phyloP scores from a whole-genome alignment of 1,284 basidiomycete genomes.

The Trametes hirsuta region DNA sequence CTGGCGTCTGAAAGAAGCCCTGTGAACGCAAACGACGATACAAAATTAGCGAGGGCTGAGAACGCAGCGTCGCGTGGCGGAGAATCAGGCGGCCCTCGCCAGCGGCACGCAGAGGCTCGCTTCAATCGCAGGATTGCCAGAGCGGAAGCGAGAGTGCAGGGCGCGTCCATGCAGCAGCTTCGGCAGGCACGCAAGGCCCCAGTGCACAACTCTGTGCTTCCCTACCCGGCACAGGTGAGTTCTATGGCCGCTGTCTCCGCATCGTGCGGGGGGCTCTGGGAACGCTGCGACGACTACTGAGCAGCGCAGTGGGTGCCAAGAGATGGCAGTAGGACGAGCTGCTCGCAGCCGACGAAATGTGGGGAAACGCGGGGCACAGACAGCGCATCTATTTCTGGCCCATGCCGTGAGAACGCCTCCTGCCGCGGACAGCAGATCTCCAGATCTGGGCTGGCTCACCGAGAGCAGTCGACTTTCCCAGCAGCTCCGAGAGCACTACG shows the following conservation, averaged over 20 bases:
- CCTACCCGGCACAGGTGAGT: no score
- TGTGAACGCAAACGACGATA: background rate
- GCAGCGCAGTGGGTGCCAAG: background rate
- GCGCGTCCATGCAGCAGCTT: no score
- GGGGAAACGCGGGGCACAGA: conserved; percentile 1
- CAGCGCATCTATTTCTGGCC: background rate
- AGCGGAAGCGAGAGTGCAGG: background rate
- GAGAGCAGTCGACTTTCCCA: no score
- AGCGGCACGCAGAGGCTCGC: no score
- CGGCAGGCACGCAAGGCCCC: no score
- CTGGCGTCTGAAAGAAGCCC: conserved; percentile 8
- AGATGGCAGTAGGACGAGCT: background rate
- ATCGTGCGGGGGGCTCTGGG: no score
- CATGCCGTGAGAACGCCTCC: no score
- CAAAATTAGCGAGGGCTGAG: conserved; percentile 13
- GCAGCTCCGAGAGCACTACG: no score
- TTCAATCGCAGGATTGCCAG: background rate
- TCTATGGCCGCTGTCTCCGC: no score
- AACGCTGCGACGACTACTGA: background rate
- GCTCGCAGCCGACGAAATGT: background rate
- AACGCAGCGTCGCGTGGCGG: background rate
- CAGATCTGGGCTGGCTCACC: no score
- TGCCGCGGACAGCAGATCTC: no score
- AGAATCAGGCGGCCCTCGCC: background rate
- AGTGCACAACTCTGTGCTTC: no score